Percentiles rank a stretch among this genome's conserved stretches.
phyloP scores from a whole-genome alignment of 1,284 basidiomycete species.

The Athelia psychrophila region DNA sequence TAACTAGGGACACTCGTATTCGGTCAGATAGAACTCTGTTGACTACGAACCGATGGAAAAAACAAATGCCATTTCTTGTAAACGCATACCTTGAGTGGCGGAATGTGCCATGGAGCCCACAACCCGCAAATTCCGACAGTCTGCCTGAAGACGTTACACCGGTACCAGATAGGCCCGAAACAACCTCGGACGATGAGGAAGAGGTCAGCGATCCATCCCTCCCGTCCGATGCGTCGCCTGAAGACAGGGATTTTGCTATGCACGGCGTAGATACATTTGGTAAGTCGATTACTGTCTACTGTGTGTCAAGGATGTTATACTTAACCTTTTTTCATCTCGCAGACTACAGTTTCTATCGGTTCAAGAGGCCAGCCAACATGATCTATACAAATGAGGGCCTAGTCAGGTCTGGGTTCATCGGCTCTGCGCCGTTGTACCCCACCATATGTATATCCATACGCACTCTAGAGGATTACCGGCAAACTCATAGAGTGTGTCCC shows the following conservation, averaged over 20 bases:
- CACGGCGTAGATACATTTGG: conserved; percentile 7
- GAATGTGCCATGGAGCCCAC: background rate
- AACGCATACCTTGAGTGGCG: conserved; percentile 14
- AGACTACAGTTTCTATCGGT: background rate
- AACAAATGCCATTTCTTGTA: conserved; percentile 10
- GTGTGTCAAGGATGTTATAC: background rate
- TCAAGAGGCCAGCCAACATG: background rate
- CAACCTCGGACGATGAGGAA: no score
- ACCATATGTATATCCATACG: conserved; percentile 13
- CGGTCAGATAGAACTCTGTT: conserved; percentile 7
- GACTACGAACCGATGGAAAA: background rate
- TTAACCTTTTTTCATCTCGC: background rate
- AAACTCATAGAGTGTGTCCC: conserved; percentile 12
- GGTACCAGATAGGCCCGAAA: background rate
- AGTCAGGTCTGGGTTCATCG: conserved; percentile 13
- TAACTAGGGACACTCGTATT: conserved; percentile 8
- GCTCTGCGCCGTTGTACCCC: conserved; percentile 13
- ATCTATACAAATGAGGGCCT: conserved; percentile 3
- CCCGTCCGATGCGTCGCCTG: background rate
- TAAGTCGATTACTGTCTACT: conserved; percentile 1
- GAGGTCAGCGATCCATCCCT: no score
- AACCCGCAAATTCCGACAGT: background rate
- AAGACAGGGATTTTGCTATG: background rate
- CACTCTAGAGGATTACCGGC: conserved; percentile 14
- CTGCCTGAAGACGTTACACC: background rate